Percentiles rank a stretch among this genome's conserved stretches.
Conservation (phyloP, 345 rosid species). For the Viola odorata region DNA sequence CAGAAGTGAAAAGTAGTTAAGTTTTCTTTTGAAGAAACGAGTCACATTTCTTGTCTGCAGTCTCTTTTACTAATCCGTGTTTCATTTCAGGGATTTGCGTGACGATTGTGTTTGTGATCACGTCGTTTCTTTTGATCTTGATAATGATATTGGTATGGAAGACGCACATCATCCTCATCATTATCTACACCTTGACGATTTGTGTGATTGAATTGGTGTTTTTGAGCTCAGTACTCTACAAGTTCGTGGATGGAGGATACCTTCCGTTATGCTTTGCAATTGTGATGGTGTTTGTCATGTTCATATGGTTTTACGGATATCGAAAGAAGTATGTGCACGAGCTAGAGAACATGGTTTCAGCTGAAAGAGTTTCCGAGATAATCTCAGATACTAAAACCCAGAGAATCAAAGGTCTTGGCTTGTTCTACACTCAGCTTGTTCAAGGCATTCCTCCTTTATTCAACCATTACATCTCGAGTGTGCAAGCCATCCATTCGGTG, state of each 20-base stretch:
- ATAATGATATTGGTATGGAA: conserved; percentile 59
- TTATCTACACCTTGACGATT: conserved; percentile 21
- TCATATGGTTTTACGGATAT: conserved; percentile 36
- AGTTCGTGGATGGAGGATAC: conserved; percentile 42
- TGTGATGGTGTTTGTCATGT: conserved; percentile 33
- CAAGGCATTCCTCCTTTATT: conserved; percentile 42
- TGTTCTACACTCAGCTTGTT: conserved; percentile 43
- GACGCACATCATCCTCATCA: conserved; percentile 28
- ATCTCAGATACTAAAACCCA: not conserved
- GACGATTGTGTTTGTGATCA: conserved; percentile 40
- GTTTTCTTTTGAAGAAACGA: no score
- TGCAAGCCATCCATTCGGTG: conserved; percentile 34
- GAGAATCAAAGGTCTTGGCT: conserved; percentile 36
- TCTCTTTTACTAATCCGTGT: not conserved
- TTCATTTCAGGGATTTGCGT: conserved; percentile 40
- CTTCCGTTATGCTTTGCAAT: conserved; percentile 39
- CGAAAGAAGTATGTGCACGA: conserved; percentile 37
- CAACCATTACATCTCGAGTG: conserved; percentile 35
- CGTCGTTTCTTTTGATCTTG: conserved; percentile 35
- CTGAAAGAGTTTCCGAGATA: conserved; percentile 18
- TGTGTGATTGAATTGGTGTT: conserved; percentile 26
- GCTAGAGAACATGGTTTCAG: conserved; percentile 37
- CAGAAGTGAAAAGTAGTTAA: no score
- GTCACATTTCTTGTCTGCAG: no score
- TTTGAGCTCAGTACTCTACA: conserved; percentile 45